A percentile compares a stretch with the other conserved stretches of the same genome.
Conservation (phyloP, 2,329 filamentous ascomycete species). For the Xylariaceae sp. region DNA sequence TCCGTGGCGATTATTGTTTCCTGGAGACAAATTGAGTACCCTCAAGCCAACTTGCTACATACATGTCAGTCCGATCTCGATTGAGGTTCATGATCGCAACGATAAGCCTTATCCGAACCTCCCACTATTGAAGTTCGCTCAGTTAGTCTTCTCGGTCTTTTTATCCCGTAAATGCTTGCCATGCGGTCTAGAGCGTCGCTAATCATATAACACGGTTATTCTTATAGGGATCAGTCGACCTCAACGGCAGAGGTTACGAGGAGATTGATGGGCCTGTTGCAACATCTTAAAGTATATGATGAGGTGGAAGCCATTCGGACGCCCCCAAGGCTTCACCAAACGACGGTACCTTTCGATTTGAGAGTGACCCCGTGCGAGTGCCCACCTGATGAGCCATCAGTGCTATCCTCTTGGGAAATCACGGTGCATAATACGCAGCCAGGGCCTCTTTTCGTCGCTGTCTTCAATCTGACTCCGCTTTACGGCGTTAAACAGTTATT, state of each 20-base stretch:
- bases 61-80: background rate
- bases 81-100: background rate
- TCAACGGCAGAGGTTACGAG: background rate
- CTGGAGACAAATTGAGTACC: background rate
- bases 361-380: background rate
- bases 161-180: no score
- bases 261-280: background rate
- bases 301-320: no score
- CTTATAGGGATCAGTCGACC: background rate
- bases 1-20: background rate
- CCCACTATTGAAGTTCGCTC: no score
- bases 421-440: background rate
- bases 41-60: background rate
- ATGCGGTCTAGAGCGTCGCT: no score
- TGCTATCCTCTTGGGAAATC: conserved; percentile 1
- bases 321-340: no score
- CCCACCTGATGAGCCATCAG: background rate
- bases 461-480: conserved; percentile 1
- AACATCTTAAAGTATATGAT: background rate
- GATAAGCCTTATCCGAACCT: background rate
- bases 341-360: background rate
- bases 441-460: background rate
- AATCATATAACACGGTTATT: background rate
- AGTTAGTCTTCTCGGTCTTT: no score
- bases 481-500: background rate